These are phyloP conservation scores for Glarea lozoyensis DNA, from an alignment of 495 filamentous ascomycete species.

Conservation along the genomic window DNA sequence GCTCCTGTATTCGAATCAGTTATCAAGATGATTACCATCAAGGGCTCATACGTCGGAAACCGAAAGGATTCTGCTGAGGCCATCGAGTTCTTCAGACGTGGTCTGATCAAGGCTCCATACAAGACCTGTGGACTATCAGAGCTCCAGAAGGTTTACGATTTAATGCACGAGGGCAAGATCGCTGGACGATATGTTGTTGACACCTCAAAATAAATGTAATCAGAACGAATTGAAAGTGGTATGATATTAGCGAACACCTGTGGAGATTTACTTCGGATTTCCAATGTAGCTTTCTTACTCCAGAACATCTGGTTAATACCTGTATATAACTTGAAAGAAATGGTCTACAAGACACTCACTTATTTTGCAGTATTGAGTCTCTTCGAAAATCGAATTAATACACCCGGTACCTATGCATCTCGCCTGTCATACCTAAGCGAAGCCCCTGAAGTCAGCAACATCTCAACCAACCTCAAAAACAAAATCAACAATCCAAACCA, in stretches of 20 bases:
- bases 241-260: background rate
- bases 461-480: too few species aligned
- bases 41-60: constrained; percentile 88
- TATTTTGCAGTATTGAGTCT: too few species aligned
- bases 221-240: background rate
- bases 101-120: constrained; percentile 77
- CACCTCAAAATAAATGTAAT: constrained; percentile 32
- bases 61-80: constrained; percentile 77
- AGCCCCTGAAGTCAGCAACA: too few species aligned
- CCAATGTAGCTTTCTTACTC: too few species aligned
- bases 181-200: constrained; percentile 85
- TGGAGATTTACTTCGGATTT: too few species aligned
- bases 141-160: constrained; percentile 64
- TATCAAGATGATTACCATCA: constrained; percentile 82
- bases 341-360: too few species aligned
- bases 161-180: constrained; percentile 72
- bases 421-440: too few species aligned
- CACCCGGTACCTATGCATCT: too few species aligned
- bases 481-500: too few species aligned
- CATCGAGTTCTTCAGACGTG: constrained; percentile 76
- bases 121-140: constrained; percentile 74
- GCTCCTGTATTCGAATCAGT: constrained; percentile 85
- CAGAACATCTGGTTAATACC: too few species aligned
- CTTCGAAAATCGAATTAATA: too few species aligned
- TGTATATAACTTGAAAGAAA: too few species aligned